A percentile compares a stretch with the other conserved stretches of the same genome.
These are phyloP conservation scores for Hirschioporus abietinus DNA, from an alignment of 768 basidiomycete species.

Conservation along the genomic window DNA sequence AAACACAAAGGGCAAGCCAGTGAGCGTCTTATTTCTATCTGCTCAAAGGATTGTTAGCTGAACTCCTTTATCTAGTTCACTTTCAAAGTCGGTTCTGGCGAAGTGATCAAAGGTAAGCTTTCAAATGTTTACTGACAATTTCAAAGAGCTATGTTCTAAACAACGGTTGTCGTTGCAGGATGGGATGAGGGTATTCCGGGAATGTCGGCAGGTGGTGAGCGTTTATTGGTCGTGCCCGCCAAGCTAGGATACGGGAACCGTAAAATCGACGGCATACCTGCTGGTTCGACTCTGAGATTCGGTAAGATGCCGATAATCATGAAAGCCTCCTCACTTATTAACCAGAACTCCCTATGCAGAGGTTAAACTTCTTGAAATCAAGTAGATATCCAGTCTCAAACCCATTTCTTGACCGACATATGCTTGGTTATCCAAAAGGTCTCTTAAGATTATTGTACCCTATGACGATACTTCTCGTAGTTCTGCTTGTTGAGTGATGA, in stretches of 20 bases:
- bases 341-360: slow-evolving; percentile 34
- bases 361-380: slow-evolving; percentile 67
- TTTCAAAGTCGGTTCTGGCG: slow-evolving; percentile 78
- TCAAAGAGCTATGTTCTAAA: background rate
- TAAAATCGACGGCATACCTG: slow-evolving; percentile 58
- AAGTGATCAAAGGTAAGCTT: slow-evolving; percentile 81
- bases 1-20: slow-evolving; percentile 82
- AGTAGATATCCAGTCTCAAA: slow-evolving; percentile 30
- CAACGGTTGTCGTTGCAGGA: slow-evolving; percentile 32
- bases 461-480: background rate
- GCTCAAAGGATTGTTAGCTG: slow-evolving; percentile 10
- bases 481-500: background rate
- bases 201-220: slow-evolving; percentile 89
- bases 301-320: slow-evolving; percentile 41
- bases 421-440: background rate
- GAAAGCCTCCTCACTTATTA: background rate
- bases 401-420: background rate
- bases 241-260: slow-evolving; percentile 65
- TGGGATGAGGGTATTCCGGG: slow-evolving; percentile 93
- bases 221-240: slow-evolving; percentile 70
- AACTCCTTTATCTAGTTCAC: slow-evolving; percentile 43
- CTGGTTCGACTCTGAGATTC: slow-evolving; percentile 77
- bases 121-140: background rate
- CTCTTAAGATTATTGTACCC: background rate
- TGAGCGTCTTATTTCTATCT: slow-evolving; percentile 32